Conservation (phyloP, 441 rosid species). For the Heliophila coronopifolia region DNA sequence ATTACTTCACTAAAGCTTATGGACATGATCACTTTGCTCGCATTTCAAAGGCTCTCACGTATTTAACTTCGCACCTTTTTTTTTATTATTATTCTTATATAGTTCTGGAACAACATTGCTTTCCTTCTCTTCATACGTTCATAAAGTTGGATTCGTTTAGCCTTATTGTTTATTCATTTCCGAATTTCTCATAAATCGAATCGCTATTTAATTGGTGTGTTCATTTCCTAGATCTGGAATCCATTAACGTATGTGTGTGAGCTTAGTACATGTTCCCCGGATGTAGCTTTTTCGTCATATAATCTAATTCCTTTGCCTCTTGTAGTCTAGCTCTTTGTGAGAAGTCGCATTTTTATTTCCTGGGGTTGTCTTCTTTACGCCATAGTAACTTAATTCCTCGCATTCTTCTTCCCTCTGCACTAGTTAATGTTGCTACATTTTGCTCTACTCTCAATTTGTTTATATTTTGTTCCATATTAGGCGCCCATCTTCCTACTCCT, state of each 20-base stretch:
- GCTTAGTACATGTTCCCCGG: background rate
- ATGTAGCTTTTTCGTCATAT: background rate
- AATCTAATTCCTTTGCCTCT: background rate
- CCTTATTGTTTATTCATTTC: background rate
- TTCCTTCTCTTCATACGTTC: background rate
- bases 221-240: background rate
- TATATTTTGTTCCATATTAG: slow-evolving; percentile 30
- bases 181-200: background rate
- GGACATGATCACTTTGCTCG: slow-evolving; percentile 66
- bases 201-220: background rate
- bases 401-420: background rate
- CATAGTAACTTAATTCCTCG: background rate
- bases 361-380: background rate
- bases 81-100: background rate
- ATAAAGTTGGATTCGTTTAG: background rate
- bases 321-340: background rate
- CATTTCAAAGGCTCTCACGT: slow-evolving; percentile 81
- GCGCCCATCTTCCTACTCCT: slow-evolving; percentile 79
- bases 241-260: background rate
- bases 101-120: background rate
- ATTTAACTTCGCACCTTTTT: slow-evolving; percentile 21
- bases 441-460: background rate
- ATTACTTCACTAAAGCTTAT: slow-evolving; percentile 72
- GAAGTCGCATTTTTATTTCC: background rate
- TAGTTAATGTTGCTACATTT: background rate